These are phyloP conservation scores for Tausonia pullulans DNA, from an alignment of 1,284 basidiomycete genomes.

Conservation along the genomic window DNA sequence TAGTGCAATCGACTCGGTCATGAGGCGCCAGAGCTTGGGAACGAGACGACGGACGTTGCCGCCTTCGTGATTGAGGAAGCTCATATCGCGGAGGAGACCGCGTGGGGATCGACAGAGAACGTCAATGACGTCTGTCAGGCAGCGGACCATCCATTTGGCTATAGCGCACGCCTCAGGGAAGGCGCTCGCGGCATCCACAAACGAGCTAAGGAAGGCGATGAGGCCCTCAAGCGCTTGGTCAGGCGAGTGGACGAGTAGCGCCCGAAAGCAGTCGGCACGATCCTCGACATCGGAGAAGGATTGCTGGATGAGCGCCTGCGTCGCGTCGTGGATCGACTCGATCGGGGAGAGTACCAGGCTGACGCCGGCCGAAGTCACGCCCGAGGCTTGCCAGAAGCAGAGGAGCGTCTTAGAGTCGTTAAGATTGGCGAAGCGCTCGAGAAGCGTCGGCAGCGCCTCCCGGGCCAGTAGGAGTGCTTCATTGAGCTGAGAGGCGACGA, in stretches of 20 bases:
- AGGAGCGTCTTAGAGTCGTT: conserved; percentile 42
- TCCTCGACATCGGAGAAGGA: conserved; percentile 78
- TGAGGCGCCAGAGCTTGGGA: conserved; percentile 65
- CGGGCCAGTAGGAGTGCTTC: conserved; percentile 45
- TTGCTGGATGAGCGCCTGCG: conserved; percentile 61
- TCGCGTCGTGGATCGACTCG: conserved; percentile 56
- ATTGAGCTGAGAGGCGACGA: conserved; percentile 47
- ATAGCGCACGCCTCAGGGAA: conserved; percentile 74
- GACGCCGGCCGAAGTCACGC: conserved; percentile 48
- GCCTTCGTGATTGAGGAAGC: conserved; percentile 38
- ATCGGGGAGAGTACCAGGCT: conserved; percentile 68
- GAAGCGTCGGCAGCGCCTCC: conserved; percentile 48
- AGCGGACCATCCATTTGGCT: conserved; percentile 76
- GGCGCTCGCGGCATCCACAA: conserved; percentile 48
- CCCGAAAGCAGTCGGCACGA: conserved; percentile 72
- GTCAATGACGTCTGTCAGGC: conserved; percentile 82
- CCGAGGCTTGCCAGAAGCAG: conserved; percentile 44
- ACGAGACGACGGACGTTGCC: conserved; percentile 41
- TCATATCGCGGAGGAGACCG: conserved; percentile 50
- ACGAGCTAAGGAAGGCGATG: conserved; percentile 51
- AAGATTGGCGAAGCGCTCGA: conserved; percentile 51
- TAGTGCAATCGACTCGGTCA: conserved; percentile 64
- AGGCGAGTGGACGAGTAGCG: conserved; percentile 55
- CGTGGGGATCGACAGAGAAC: conserved; percentile 61
- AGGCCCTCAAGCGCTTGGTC: conserved; percentile 57